Percentiles rank a stretch among this genome's conserved stretches.
These are phyloP conservation scores for Vitis hybrid DNA, from an alignment of 177 flowering plant species.

Conservation along the genomic window DNA sequence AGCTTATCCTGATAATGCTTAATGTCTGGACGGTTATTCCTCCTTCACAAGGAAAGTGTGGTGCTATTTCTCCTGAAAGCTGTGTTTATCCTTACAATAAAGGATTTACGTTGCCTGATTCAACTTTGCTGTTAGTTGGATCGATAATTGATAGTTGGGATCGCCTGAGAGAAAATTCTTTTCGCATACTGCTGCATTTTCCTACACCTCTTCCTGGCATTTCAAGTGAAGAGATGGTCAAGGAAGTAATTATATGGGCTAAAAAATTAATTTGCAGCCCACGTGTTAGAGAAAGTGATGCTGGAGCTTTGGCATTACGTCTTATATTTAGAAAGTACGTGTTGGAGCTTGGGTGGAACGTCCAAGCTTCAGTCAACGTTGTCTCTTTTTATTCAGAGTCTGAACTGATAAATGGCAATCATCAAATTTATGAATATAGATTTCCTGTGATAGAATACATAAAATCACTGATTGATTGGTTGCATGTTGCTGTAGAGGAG, in stretches of 20 bases:
- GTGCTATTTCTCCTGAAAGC: slow-evolving; percentile 27
- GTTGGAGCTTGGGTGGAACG: slow-evolving; percentile 77
- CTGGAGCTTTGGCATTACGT: slow-evolving; percentile 86
- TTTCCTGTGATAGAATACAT: slow-evolving; percentile 66
- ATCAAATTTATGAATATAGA: slow-evolving; percentile 22
- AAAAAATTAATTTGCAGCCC: slow-evolving; percentile 84
- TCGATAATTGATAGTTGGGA: slow-evolving; percentile 99
- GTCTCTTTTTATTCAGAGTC: slow-evolving; percentile 31
- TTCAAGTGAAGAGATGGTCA: slow-evolving; percentile 47
- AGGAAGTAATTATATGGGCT: slow-evolving; percentile 76
- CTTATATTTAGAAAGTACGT: slow-evolving; percentile 91
- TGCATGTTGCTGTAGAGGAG: slow-evolving; percentile 57
- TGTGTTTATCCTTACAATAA: slow-evolving; percentile 61
- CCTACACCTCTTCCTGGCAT: slow-evolving; percentile 97
- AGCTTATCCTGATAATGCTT: slow-evolving; percentile 76
- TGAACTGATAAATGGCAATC: slow-evolving; percentile 24
- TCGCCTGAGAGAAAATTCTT: slow-evolving; percentile 81
- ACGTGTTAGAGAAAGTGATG: slow-evolving; percentile 99
- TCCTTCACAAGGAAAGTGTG: slow-evolving; percentile 23
- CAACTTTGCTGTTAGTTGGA: slow-evolving; percentile 80
- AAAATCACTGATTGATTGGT: slow-evolving; percentile 78
- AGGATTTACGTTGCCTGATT: slow-evolving; percentile 68
- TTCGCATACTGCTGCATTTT: slow-evolving; percentile 74
- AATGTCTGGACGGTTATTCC: slow-evolving; percentile 74
- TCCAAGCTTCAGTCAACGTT: slow-evolving; percentile 54